A percentile compares a stretch with the other conserved stretches of the same genome.
These are phyloP conservation scores for Solanum ossicruentum DNA, from an alignment of 257 asterid genomes.

Conservation along the genomic window DNA sequence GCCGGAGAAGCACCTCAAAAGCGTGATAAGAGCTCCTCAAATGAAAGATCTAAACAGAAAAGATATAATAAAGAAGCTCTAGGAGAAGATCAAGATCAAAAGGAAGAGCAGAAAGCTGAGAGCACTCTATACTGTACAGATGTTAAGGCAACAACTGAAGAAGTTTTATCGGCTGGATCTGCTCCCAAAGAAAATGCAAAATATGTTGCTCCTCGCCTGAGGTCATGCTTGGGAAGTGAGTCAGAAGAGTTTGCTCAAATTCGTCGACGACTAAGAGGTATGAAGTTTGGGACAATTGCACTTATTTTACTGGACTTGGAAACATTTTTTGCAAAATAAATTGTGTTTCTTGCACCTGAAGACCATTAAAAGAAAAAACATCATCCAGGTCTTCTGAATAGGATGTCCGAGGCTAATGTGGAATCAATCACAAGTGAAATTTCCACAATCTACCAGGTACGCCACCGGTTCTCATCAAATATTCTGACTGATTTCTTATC, in stretches of 20 bases:
- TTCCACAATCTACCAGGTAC: slow-evolving; percentile 44
- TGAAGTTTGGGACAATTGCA: not conserved
- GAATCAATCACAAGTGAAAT: slow-evolving; percentile 65
- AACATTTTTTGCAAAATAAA: not conserved
- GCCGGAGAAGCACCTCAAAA: not conserved
- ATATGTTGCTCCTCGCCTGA: slow-evolving; percentile 65
- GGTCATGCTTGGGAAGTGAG: slow-evolving; percentile 40
- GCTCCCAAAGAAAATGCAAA: slow-evolving; percentile 13
- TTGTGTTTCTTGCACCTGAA: not conserved
- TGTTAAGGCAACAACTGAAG: slow-evolving; percentile 8
- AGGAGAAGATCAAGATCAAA: not conserved
- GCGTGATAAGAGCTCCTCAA: not conserved
- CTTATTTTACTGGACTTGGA: not conserved
- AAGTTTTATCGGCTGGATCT: slow-evolving; percentile 6
- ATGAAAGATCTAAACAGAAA: not conserved
- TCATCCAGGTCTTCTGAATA: slow-evolving; percentile 65
- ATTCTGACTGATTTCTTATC: not conserved
- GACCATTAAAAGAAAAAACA: not conserved
- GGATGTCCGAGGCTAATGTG: slow-evolving; percentile 73
- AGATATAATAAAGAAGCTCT: slow-evolving; percentile 7
- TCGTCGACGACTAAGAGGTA: slow-evolving; percentile 67
- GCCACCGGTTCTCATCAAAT: slow-evolving; percentile 2
- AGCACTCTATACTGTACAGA: slow-evolving; percentile 11
- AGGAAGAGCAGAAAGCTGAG: slow-evolving; percentile 16
- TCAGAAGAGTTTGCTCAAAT: slow-evolving; percentile 61